Evolutionary conservation across 352 stramenopile species (phyloP), one percentile per base, ranked within the genome.

Genomic region (Globisporangium mamillatum): DNA sequence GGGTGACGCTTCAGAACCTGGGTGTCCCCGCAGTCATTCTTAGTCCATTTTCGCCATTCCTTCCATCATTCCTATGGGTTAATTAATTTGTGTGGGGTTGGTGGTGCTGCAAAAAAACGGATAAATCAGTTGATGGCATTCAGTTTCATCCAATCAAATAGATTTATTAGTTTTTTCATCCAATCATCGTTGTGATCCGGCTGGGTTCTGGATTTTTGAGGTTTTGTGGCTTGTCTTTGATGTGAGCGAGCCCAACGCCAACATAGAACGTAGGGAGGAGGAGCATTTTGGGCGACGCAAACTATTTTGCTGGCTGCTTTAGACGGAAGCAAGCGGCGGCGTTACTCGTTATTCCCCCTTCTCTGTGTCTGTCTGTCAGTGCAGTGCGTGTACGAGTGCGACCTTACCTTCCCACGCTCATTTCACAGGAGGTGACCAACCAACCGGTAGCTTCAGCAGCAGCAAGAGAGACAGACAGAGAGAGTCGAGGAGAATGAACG

Each of bases 261-360:
- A 60, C 44, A 54, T 63, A 32, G 36, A 60, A 67, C 44, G 63
- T 63, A 32, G 36, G 63, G 63, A 63, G 63, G 34, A 56, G 22
- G 8, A 41, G 41, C 34, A 44, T 34, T 27, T 25, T 41, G 50
- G 48, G 50, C 50, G 9, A 56, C 50, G 22, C 50, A 25, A 55
- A 52, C 44, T 36, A 20, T 44, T 61, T 61, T 61, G 29, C 55
- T 60, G 55, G 55, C 29, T 48, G 29, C 14, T 16, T 46, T 34
- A 18, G 20, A 16, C n/a, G 44, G 44, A 22, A 50, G 18, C 44
- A 52, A 50, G 41, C 0, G 16, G 22, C 27, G 18, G 32, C 53
- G 22, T 20, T 10, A 27, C 9, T 34, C 5, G 27, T n/a, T 52
- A 24, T 52, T 44, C 54, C 54, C 52, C 27, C 18, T 41, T 44